These are phyloP conservation scores for Thelephora terrestris DNA, from an alignment of 1,284 basidiomycete species.

Conservation along the genomic window DNA sequence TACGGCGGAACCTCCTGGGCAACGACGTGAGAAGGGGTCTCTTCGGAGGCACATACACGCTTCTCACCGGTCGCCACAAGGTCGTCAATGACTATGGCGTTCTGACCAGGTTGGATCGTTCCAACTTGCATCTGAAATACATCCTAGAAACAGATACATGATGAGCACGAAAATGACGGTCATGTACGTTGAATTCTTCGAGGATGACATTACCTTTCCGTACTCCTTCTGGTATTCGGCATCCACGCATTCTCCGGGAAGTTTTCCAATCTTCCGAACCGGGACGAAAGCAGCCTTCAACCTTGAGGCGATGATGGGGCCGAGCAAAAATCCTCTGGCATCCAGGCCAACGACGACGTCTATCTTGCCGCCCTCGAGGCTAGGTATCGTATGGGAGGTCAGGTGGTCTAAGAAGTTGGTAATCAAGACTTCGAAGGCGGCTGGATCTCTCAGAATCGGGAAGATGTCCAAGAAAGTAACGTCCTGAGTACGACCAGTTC, in stretches of 20 bases:
- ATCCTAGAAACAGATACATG: slow-evolving; percentile 41
- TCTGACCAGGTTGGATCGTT: slow-evolving; percentile 77
- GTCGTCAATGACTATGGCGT: slow-evolving; percentile 88
- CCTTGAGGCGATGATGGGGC: slow-evolving; percentile 85
- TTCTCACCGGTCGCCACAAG: slow-evolving; percentile 85
- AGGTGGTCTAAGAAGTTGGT: slow-evolving; percentile 87
- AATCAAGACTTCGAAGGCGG: slow-evolving; percentile 84
- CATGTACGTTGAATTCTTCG: slow-evolving; percentile 1
- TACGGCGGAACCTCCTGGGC: slow-evolving; percentile 84
- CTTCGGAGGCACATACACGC: slow-evolving; percentile 4
- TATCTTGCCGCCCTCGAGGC: slow-evolving; percentile 57
- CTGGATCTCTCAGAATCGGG: slow-evolving; percentile 76
- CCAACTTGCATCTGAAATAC: slow-evolving; percentile 92
- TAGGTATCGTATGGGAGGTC: slow-evolving; percentile 64
- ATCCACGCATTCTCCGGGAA: slow-evolving; percentile 78
- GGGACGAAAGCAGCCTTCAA: slow-evolving; percentile 95
- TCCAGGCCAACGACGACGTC: slow-evolving; percentile 96
- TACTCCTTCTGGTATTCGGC: slow-evolving; percentile 93
- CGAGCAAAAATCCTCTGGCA: slow-evolving; percentile 93
- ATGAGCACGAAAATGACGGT: background rate
- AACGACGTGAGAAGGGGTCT: background rate
- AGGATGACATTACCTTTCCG: slow-evolving; percentile 49
- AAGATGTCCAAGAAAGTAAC: slow-evolving; percentile 85
- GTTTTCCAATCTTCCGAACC: slow-evolving; percentile 89
- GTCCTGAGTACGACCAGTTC: slow-evolving; percentile 36